phyloP scores from a whole-genome alignment of 2,329 filamentous ascomycete species.

The Thyridium curvatum region DNA sequence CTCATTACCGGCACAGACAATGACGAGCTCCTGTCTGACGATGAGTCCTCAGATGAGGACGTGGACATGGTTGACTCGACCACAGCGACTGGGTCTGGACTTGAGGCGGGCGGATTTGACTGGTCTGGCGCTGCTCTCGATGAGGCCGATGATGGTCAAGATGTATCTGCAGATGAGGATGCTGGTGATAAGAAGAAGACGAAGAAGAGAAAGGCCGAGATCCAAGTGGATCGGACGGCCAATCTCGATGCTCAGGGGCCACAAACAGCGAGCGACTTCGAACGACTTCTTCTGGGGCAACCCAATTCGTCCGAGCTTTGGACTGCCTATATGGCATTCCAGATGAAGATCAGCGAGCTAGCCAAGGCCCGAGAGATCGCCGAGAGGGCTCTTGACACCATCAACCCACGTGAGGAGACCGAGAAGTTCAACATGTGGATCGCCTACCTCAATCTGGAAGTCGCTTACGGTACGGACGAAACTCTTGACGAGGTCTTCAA shows the following conservation, averaged over 20 bases:
- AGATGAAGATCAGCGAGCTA: constrained; percentile 85
- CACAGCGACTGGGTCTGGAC: constrained; percentile 37
- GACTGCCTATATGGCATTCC: constrained; percentile 99
- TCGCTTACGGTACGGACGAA: constrained; percentile 79
- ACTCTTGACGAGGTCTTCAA: constrained; percentile 82
- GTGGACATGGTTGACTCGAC: constrained; percentile 34
- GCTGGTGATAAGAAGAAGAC: constrained; percentile 51
- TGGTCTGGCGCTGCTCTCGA: constrained; percentile 72
- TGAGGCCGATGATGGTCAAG: constrained; percentile 42
- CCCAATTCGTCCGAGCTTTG: constrained; percentile 91
- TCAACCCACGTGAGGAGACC: constrained; percentile 82
- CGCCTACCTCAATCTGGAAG: constrained; percentile 88
- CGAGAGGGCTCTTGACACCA: constrained; percentile 83
- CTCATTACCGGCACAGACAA: constrained; percentile 27
- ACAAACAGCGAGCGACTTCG: constrained; percentile 85
- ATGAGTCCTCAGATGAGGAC: constrained; percentile 25
- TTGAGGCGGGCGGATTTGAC: constrained; percentile 75
- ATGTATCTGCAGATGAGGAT: constrained; percentile 24
- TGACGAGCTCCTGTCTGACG: constrained; percentile 19
- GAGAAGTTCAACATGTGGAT: constrained; percentile 97
- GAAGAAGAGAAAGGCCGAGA: constrained; percentile 69
- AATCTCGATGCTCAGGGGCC: constrained; percentile 85
- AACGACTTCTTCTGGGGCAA: constrained; percentile 84
- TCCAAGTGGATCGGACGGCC: constrained; percentile 84
- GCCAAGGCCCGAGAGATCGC: constrained; percentile 84